These are phyloP conservation scores for Telfairia occidentalis DNA, from an alignment of 331 rosid genomes.

Conservation along the genomic window DNA sequence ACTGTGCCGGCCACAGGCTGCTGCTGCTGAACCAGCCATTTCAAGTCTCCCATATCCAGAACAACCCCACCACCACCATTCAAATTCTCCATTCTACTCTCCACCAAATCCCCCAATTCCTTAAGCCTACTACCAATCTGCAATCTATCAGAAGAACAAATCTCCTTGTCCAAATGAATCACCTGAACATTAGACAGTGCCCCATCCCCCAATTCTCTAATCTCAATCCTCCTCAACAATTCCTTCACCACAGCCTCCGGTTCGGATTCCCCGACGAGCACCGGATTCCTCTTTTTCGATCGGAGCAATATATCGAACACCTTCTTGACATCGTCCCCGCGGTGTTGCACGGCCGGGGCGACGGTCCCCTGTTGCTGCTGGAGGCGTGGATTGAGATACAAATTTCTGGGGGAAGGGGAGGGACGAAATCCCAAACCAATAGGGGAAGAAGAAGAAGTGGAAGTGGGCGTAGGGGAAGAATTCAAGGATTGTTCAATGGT, in stretches of 20 bases:
- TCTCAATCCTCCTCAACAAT: conserved; percentile 56
- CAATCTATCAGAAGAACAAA: conserved; percentile 36
- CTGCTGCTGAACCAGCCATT: conserved; percentile 76
- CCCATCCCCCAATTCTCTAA: conserved; percentile 49
- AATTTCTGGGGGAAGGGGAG: conserved; percentile 23
- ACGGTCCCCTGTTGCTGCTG: conserved; percentile 46
- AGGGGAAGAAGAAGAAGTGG: conserved; percentile 34
- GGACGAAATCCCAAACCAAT: conserved; percentile 63
- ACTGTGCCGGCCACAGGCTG: conserved; percentile 37
- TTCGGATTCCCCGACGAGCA: conserved; percentile 80
- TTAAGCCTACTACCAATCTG: conserved; percentile 37
- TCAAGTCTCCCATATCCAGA: conserved; percentile 76
- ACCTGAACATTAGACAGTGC: conserved; percentile 34
- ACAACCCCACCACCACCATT: conserved; percentile 39
- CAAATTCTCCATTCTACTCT: conserved; percentile 32
- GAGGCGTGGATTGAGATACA: conserved; percentile 68
- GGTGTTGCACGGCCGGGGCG: conserved; percentile 29
- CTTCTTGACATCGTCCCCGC: conserved; percentile 54
- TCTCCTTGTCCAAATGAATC: conserved; percentile 58
- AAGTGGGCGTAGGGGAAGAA: conserved; percentile 28
- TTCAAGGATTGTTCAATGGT: conserved; percentile 71
- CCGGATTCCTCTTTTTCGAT: conserved; percentile 66
- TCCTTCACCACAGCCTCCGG: conserved; percentile 63
- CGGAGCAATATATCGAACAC: conserved; percentile 49
- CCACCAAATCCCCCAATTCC: conserved; percentile 57